Conservation (phyloP, 208 protist species). For the Leishmania lainsoni region DNA sequence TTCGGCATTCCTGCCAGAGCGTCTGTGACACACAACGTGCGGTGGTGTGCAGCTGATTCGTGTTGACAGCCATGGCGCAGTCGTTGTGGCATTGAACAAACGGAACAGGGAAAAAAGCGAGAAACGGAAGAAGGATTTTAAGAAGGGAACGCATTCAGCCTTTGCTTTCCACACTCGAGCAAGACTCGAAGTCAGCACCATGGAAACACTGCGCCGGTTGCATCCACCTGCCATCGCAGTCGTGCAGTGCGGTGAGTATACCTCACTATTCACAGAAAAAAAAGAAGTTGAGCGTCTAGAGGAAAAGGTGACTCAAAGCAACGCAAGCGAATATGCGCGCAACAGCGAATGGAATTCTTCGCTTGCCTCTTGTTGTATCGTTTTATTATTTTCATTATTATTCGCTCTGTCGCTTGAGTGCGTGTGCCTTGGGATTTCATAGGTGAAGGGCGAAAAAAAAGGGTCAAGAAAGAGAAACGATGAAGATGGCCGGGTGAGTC, state of each 20-base stretch:
- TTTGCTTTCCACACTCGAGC: background rate
- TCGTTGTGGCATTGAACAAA: background rate
- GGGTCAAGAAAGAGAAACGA: background rate
- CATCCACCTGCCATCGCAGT: background rate
- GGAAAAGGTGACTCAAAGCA: background rate
- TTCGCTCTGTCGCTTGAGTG: background rate
- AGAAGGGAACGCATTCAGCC: constrained; percentile 8
- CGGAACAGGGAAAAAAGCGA: constrained; percentile 14
- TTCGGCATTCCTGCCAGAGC: constrained; percentile 34
- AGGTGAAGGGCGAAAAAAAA: background rate
- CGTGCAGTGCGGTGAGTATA: background rate
- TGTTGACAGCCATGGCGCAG: background rate
- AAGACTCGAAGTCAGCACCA: background rate
- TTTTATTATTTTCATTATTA: background rate
- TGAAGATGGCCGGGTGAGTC: background rate
- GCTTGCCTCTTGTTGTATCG: background rate
- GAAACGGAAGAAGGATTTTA: constrained; percentile 4
- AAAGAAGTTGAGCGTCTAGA: background rate
- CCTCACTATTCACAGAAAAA: background rate
- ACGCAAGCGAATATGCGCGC: background rate
- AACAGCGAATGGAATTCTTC: background rate
- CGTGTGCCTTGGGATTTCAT: background rate
- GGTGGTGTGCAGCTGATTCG: background rate
- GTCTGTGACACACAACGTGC: background rate
- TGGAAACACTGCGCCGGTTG: background rate